phyloP scores from a whole-genome alignment of 257 asterid genomes.

The Plantago major region DNA sequence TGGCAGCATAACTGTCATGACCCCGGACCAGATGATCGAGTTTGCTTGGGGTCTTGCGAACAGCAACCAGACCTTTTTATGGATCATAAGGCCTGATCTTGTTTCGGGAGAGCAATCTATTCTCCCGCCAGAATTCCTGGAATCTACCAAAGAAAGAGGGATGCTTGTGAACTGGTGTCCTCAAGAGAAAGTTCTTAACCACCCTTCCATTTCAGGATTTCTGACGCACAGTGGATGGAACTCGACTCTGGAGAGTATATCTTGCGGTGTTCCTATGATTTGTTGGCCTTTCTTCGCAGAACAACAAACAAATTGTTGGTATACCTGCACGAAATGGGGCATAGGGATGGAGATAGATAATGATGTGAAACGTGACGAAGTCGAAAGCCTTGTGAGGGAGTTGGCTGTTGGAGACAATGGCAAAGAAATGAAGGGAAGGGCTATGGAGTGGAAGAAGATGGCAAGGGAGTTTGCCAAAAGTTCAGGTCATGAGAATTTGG shows the following conservation, averaged over 20 bases:
- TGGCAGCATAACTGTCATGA: constrained; percentile 44
- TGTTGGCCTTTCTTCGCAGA: constrained; percentile 68
- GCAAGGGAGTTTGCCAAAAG: constrained; percentile 21
- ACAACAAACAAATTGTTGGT: constrained; percentile 53
- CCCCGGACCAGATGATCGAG: constrained; percentile 37
- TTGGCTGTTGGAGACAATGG: constrained; percentile 40
- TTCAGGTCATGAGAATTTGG: constrained; percentile 30
- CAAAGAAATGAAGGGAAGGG: constrained; percentile 32
- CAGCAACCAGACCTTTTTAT: constrained; percentile 34
- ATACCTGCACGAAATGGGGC: constrained; percentile 32
- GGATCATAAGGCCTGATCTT: constrained; percentile 55
- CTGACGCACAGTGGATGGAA: constrained; percentile 64
- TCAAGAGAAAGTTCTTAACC: constrained; percentile 50
- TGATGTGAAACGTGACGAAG: constrained; percentile 43
- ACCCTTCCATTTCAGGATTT: constrained; percentile 49
- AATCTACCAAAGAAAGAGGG: constrained; percentile 35
- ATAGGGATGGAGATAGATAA: constrained; percentile 47
- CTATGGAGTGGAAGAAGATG: constrained; percentile 28
- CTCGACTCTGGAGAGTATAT: constrained; percentile 6
- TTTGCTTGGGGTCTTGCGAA: constrained; percentile 59
- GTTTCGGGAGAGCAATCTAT: constrained; percentile 30
- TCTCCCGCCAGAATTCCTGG: constrained; percentile 30
- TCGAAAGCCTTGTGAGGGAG: constrained; percentile 31
- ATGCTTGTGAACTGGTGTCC: constrained; percentile 43
- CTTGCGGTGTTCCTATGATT: constrained; percentile 48